These are phyloP conservation scores for Eucalyptus pumila DNA, from an alignment of 345 rosid genomes.

Conservation along the genomic window DNA sequence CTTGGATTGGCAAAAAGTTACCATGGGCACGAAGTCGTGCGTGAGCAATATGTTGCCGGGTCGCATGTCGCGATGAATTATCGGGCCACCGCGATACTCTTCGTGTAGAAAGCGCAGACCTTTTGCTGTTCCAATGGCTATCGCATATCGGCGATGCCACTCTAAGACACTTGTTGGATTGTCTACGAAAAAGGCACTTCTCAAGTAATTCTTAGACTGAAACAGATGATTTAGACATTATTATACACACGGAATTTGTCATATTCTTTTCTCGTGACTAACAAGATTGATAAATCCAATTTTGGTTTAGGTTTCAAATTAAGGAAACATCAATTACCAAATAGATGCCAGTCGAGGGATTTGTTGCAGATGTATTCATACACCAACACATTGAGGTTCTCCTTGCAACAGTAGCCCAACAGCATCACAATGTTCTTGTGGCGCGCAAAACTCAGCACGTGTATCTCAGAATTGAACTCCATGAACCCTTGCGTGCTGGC, in stretches of 20 bases:
- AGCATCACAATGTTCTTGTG: conserved; percentile 74
- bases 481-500: conserved; percentile 41
- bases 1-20: not conserved
- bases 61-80: conserved; percentile 46
- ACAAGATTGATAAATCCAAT: not conserved
- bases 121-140: conserved; percentile 49
- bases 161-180: conserved; percentile 21
- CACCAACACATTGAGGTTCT: conserved; percentile 45
- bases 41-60: conserved; percentile 59
- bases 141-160: conserved; percentile 47
- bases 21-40: conserved; percentile 61
- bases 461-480: conserved; percentile 44
- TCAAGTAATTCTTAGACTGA: not conserved
- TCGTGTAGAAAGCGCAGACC: conserved; percentile 54
- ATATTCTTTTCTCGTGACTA: not conserved
- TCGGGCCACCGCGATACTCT: conserved; percentile 55
- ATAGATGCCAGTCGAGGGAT: conserved; percentile 53
- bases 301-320: not conserved
- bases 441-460: conserved; percentile 40
- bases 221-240: not conserved
- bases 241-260: not conserved
- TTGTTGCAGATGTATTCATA: conserved; percentile 65
- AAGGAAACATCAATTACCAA: conserved; percentile 18
- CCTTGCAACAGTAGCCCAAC: conserved; percentile 56
- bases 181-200: not conserved